Conservation (phyloP, 2,329 filamentous ascomycete species). For the Plenodomus biglobosus region DNA sequence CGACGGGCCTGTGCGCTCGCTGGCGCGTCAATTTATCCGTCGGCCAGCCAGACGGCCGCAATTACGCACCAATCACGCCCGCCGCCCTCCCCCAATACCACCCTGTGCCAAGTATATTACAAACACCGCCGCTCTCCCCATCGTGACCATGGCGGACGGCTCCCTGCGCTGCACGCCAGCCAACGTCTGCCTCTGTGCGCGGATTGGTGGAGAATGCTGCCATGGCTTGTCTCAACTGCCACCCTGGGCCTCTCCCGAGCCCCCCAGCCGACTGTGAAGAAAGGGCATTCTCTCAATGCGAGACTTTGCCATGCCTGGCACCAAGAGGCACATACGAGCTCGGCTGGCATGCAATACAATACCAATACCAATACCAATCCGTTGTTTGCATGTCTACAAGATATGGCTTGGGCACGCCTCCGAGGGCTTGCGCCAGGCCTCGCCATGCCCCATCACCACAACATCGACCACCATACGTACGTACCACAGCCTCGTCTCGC, state of each 20-base stretch:
- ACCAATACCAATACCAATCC: too few species aligned
- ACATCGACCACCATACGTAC: background rate
- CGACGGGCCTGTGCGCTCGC: slow-evolving; percentile 15
- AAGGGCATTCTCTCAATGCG: background rate
- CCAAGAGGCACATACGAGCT: background rate
- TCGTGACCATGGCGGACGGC: slow-evolving; percentile 30
- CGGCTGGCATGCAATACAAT: background rate
- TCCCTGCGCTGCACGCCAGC: slow-evolving; percentile 9
- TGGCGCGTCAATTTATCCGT: slow-evolving; percentile 36
- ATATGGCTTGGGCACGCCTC: background rate
- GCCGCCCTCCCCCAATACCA: slow-evolving; percentile 11
- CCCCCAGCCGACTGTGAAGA: slow-evolving; percentile 8
- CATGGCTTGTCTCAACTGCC: slow-evolving; percentile 3
- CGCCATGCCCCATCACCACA: background rate
- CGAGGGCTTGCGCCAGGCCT: background rate
- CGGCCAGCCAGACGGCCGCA: slow-evolving; percentile 19
- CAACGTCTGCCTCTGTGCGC: slow-evolving; percentile 4
- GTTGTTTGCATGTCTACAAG: background rate
- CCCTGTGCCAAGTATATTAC: slow-evolving; percentile 20
- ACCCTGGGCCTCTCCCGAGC: slow-evolving; percentile 1
- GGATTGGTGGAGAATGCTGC: slow-evolving; percentile 38
- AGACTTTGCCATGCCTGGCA: background rate
- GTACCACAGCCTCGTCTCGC: too few species aligned
- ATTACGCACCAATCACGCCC: slow-evolving; percentile 38
- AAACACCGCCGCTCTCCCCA: slow-evolving; percentile 9